Evolutionary conservation across 345 rosid species (phyloP).

Genomic region (Salix purpurea): DNA sequence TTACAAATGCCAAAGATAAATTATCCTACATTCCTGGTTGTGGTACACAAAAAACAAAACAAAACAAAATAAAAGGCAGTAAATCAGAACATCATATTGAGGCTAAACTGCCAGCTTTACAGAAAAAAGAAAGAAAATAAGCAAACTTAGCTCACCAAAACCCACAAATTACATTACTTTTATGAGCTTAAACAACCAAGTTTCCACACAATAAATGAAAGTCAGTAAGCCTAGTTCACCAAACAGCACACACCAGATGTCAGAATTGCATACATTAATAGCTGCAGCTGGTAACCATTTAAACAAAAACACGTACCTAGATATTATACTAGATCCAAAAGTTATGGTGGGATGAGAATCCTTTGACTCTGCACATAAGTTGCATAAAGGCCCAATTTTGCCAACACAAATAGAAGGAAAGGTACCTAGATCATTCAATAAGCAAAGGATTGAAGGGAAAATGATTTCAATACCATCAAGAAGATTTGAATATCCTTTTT

Average conservation of each 20-base stretch:
- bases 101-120: background rate
- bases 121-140: background rate
- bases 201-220: background rate
- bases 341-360: slow-evolving; percentile 34
- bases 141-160: background rate
- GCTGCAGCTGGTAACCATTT: background rate
- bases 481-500: background rate
- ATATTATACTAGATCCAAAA: slow-evolving; percentile 27
- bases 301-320: slow-evolving; percentile 36
- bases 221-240: background rate
- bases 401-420: slow-evolving; percentile 61
- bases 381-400: slow-evolving; percentile 71
- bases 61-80: background rate
- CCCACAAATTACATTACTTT: background rate
- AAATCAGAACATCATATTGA: background rate
- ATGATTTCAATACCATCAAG: slow-evolving; percentile 6
- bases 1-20: background rate
- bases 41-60: background rate
- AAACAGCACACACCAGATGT: background rate
- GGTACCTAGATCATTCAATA: slow-evolving; percentile 41
- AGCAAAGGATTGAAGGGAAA: slow-evolving; percentile 11
- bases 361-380: slow-evolving; percentile 55
- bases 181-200: background rate
- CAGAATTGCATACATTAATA: slow-evolving; percentile 10
- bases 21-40: background rate